A percentile compares a stretch with the other conserved stretches of the same genome.
Conservation (phyloP, 2,329 filamentous ascomycete genomes). For the Alternaria longipes region DNA sequence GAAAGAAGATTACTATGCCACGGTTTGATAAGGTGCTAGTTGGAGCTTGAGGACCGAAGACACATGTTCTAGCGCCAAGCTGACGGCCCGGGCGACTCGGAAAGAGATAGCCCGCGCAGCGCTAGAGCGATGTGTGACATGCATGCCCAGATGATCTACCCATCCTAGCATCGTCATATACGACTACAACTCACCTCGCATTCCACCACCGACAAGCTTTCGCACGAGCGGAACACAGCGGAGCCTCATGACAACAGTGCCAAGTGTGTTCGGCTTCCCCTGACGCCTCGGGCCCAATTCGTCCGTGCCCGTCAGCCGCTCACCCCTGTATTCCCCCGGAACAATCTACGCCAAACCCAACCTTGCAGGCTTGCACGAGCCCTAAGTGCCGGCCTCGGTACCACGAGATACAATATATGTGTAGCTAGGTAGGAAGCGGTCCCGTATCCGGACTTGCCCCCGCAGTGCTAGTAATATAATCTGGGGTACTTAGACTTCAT, state of each 20-base stretch:
- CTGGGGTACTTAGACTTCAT: conserved; percentile 9
- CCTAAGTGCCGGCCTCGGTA: not conserved
- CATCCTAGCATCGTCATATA: not conserved
- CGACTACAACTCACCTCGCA: not conserved
- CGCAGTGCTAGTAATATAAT: not conserved
- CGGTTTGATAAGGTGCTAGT: not conserved
- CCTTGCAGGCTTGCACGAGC: not conserved
- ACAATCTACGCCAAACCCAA: not conserved
- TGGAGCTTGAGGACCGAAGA: not conserved
- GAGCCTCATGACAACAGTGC: not conserved
- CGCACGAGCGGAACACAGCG: conserved; percentile 1
- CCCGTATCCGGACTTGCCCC: not conserved
- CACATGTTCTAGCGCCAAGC: not conserved
- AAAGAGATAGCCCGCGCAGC: not conserved
- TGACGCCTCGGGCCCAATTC: not conserved
- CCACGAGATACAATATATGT: not conserved
- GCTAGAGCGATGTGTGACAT: conserved; percentile 1
- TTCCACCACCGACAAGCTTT: not conserved
- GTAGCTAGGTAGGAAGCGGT: not conserved
- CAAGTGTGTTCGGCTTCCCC: not conserved
- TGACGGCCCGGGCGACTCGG: not conserved
- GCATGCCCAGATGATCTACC: conserved; percentile 3
- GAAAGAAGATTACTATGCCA: not conserved
- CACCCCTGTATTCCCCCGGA: not conserved
- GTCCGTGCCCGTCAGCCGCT: not conserved